Base-by-base conservation (phyloP, 2,329 filamentous ascomycete species). In the Aspergillus sp. region DNA sequence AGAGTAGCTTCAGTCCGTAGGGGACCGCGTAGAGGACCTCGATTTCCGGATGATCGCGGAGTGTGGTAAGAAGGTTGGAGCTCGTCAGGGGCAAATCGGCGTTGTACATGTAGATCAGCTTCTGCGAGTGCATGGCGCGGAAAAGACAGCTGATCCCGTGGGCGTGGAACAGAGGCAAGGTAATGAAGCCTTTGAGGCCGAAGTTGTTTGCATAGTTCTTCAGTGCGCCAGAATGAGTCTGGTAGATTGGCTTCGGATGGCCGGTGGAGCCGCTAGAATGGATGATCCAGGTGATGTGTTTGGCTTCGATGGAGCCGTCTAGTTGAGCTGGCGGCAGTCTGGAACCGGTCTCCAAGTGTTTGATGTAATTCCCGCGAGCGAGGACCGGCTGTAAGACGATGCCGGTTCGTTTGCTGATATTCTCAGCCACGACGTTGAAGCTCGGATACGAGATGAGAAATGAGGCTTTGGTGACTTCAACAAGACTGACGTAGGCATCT, bases 1-100 rank as follows among this genome's bases (percentile, higher is more conserved):
- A 78, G 1, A 88, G 71, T 0, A 88, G 70, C 61, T 88, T 87
- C 20, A 88, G 65, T 0, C 81, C 79, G 58, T 87, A 88, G 0
- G 85, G 85, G 0, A 88, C 85, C 2, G 75, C 78, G 52, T 85
- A 79, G n/a, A 88, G 78, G 16, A 81, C 78, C 50, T 86, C 76
- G 1, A 78, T 75, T 13, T 76, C 58, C 3, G 48, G 53, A 52
- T 76, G 65, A 9, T 64, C 64, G 6, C 69, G 58, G 54, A 84
- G 72, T 9, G 75, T 75, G 2, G 68, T 62, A 1, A 80, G 66
- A 2, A 84, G 67, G 17, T 75, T 71, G 10, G 73, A 66, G 1
- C 69, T 71, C 0, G 84, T 83, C 7, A 86, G 63, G 0, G 84
- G 84, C 2, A 85, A 61, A 2, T 72, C 71, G 5, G 81, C 78